Percentiles rank a stretch among this genome's conserved stretches.
phyloP scores from a whole-genome alignment of 2,329 filamentous ascomycete species.

The Aurifilum marmelostoma region DNA sequence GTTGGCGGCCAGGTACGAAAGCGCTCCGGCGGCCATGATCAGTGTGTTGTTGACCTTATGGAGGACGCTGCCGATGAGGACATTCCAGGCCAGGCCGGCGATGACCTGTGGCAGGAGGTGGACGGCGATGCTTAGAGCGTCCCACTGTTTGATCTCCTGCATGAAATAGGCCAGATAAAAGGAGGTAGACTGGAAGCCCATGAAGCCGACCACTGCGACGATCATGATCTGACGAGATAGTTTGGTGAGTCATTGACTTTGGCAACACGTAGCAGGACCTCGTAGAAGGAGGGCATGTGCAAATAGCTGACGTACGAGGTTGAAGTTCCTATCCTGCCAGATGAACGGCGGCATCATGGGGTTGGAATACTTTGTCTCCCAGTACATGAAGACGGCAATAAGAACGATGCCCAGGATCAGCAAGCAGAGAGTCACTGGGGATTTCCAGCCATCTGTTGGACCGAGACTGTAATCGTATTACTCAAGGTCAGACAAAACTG shows the following conservation, averaged over 20 bases:
- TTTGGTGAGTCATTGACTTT: neutral
- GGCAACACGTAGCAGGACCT: no score
- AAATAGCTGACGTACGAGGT: conserved; percentile 48
- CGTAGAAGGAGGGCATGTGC: no score
- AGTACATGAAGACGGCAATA: conserved; percentile 61
- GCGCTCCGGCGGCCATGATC: conserved; percentile 54
- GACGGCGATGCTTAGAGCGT: conserved; percentile 62
- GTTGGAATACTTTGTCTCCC: conserved; percentile 58
- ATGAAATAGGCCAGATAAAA: conserved; percentile 71
- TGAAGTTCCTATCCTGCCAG: conserved; percentile 67
- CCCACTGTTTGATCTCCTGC: conserved; percentile 57
- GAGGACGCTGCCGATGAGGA: conserved; percentile 63
- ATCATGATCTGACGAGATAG: conserved; percentile 52
- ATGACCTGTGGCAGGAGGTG: conserved; percentile 69
- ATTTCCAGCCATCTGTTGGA: conserved; percentile 64
- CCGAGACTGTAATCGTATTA: conserved; percentile 42
- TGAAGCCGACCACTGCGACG: conserved; percentile 62
- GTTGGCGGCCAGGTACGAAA: conserved; percentile 44
- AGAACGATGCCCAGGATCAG: conserved; percentile 62
- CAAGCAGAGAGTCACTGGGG: conserved; percentile 63
- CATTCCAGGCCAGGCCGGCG: conserved; percentile 64
- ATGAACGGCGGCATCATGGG: conserved; percentile 58
- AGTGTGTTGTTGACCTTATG: conserved; percentile 67
- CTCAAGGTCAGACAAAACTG: neutral
- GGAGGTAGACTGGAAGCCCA: conserved; percentile 61